A percentile compares a stretch with the other conserved stretches of the same genome.
Evolutionary conservation across 768 basidiomycete species (phyloP).

Genomic region (Neoboletus magnificus): DNA sequence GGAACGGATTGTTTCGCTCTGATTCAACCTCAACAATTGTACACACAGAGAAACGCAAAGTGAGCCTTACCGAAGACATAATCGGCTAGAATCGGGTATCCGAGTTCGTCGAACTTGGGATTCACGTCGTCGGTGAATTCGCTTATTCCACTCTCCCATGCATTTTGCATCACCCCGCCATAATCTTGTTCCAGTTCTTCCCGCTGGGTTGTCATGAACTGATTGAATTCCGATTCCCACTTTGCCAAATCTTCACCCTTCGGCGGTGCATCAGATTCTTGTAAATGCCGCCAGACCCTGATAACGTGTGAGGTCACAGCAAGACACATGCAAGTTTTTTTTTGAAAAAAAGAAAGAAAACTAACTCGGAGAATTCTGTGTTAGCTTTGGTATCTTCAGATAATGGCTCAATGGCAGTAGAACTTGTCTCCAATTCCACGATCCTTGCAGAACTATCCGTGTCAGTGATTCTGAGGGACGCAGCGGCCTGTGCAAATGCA

Average conservation of each 20-base stretch:
- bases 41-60: neutral
- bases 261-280: slow-evolving; percentile 55
- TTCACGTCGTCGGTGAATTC: slow-evolving; percentile 36
- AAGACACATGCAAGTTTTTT: neutral
- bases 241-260: slow-evolving; percentile 63
- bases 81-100: slow-evolving; percentile 66
- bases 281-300: slow-evolving; percentile 64
- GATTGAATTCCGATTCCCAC: slow-evolving; percentile 83
- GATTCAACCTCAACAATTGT: slow-evolving; percentile 4
- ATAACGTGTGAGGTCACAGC: neutral
- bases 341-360: slow-evolving; percentile 1
- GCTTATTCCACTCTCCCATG: slow-evolving; percentile 59
- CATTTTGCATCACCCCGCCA: slow-evolving; percentile 55
- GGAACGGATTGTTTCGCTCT: slow-evolving; percentile 74
- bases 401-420: slow-evolving; percentile 40
- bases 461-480: slow-evolving; percentile 46
- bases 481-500: slow-evolving; percentile 69
- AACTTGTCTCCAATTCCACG: slow-evolving; percentile 49
- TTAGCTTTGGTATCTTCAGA: slow-evolving; percentile 29
- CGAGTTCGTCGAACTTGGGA: slow-evolving; percentile 63
- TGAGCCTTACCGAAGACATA: slow-evolving; percentile 72
- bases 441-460: slow-evolving; percentile 44
- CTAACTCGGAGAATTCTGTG: slow-evolving; percentile 55
- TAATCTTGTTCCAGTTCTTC: slow-evolving; percentile 67
- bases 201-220: slow-evolving; percentile 66